Conservation (phyloP, 2,329 filamentous ascomycete species). For the Didymella sp. region DNA sequence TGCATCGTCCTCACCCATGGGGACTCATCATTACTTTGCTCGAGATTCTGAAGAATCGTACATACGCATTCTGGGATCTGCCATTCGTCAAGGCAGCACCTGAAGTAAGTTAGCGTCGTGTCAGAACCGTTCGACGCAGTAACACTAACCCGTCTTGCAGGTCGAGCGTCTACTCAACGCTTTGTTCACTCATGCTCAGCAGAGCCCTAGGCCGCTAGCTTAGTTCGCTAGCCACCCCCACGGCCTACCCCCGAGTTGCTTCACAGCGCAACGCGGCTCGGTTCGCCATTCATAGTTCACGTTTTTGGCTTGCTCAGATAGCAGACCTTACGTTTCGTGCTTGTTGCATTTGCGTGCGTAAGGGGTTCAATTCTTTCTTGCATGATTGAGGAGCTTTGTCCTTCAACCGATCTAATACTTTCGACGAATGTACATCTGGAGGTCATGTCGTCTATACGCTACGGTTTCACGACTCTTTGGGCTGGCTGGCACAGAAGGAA, state of each 20-base stretch:
- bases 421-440: conserved; percentile 23
- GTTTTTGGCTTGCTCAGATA: conserved; percentile 22
- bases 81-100: conserved; percentile 89
- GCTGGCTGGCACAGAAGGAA: conserved; percentile 38
- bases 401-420: conserved; percentile 27
- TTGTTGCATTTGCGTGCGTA: conserved; percentile 47
- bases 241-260: conserved; percentile 12
- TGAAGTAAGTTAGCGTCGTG: conserved; percentile 62
- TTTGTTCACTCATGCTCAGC: conserved; percentile 55
- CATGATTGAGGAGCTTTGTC: conserved; percentile 28
- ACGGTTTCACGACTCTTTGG: conserved; percentile 31
- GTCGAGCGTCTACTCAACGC: conserved; percentile 56
- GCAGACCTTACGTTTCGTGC: conserved; percentile 35
- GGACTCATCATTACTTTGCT: conserved; percentile 86
- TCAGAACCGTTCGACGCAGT: neutral
- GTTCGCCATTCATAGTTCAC: conserved; percentile 18
- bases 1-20: conserved; percentile 94
- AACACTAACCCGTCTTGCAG: conserved; percentile 38
- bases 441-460: conserved; percentile 21
- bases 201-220: conserved; percentile 53
- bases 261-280: conserved; percentile 1
- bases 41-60: conserved; percentile 90
- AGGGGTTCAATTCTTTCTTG: conserved; percentile 30
- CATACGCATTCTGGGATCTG: conserved; percentile 89
- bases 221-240: conserved; percentile 26